phyloP scores from a whole-genome alignment of 352 stramenopile species.

The Pythium angustatum region DNA sequence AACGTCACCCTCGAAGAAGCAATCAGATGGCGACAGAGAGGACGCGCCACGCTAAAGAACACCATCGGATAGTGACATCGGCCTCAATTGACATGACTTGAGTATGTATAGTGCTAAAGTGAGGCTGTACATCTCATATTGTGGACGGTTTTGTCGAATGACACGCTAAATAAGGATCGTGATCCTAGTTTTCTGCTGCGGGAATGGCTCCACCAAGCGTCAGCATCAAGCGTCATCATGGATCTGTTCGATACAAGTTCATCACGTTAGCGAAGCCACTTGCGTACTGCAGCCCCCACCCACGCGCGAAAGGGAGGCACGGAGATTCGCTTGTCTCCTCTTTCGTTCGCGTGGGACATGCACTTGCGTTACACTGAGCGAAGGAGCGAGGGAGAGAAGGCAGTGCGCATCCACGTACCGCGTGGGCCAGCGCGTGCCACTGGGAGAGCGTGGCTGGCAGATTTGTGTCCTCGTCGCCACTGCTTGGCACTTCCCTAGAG shows the following conservation, averaged over 20 bases:
- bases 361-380: slow-evolving; percentile 11
- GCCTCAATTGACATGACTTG: neutral
- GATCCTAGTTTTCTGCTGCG: slow-evolving; percentile 17
- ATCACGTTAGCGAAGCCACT: slow-evolving; percentile 12
- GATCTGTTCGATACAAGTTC: slow-evolving; percentile 15
- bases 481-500: slow-evolving; percentile 55
- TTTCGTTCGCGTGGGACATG: slow-evolving; percentile 16
- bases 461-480: slow-evolving; percentile 51
- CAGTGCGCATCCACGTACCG: slow-evolving; percentile 38
- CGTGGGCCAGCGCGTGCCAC: slow-evolving; percentile 55
- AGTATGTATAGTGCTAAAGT: neutral
- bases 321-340: slow-evolving; percentile 12
- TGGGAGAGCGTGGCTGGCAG: slow-evolving; percentile 52
- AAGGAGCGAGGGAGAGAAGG: neutral
- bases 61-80: neutral
- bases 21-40: neutral
- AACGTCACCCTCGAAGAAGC: slow-evolving; percentile 14
- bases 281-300: neutral
- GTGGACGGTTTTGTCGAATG: slow-evolving; percentile 12
- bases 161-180: slow-evolving; percentile 20
- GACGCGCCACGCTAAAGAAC: slow-evolving; percentile 4
- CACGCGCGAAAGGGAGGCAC: neutral
- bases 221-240: slow-evolving; percentile 16
- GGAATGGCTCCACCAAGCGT: neutral
- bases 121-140: slow-evolving; percentile 24